These are phyloP conservation scores for Aureobasidium uvarum DNA, from an alignment of 2,329 filamentous ascomycete genomes.

Conservation along the genomic window DNA sequence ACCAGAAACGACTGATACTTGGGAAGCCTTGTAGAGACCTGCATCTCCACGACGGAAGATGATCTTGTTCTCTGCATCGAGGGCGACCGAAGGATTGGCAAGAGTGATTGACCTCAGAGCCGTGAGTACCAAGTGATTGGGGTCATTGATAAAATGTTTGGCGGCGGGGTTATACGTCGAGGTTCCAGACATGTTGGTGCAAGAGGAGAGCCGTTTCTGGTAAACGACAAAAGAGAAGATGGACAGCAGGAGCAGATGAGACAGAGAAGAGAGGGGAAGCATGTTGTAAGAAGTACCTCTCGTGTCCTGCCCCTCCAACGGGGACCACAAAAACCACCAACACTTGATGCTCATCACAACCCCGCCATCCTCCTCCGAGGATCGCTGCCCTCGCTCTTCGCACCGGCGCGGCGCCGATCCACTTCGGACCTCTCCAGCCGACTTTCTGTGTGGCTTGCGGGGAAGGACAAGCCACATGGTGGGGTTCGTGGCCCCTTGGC, in stretches of 20 bases:
- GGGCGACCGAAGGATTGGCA: constrained; percentile 78
- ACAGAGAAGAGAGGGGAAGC: neutral
- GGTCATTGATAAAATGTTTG: constrained; percentile 89
- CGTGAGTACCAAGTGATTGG: constrained; percentile 71
- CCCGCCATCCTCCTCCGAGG: constrained; percentile 18
- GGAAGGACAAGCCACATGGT: constrained; percentile 2
- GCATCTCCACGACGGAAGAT: constrained; percentile 67
- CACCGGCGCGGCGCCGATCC: constrained; percentile 13
- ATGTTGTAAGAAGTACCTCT: constrained; percentile 13
- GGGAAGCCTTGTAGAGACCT: constrained; percentile 38
- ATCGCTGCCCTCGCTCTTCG: constrained; percentile 21
- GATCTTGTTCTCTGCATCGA: constrained; percentile 79
- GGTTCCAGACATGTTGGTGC: constrained; percentile 19
- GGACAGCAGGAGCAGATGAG: neutral
- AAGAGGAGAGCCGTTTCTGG: neutral
- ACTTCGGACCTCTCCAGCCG: neutral
- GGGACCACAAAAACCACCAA: constrained; percentile 18
- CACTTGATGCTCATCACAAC: constrained; percentile 7
- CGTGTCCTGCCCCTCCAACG: constrained; percentile 15
- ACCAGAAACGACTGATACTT: constrained; percentile 82
- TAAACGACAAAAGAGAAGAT: neutral
- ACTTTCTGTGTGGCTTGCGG: constrained; percentile 3
- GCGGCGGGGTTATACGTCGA: constrained; percentile 29
- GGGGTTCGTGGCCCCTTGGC: neutral
- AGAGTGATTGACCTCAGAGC: constrained; percentile 75